These are phyloP conservation scores for Ustilago nuda DNA, from an alignment of 1,284 basidiomycete genomes.

Conservation along the genomic window DNA sequence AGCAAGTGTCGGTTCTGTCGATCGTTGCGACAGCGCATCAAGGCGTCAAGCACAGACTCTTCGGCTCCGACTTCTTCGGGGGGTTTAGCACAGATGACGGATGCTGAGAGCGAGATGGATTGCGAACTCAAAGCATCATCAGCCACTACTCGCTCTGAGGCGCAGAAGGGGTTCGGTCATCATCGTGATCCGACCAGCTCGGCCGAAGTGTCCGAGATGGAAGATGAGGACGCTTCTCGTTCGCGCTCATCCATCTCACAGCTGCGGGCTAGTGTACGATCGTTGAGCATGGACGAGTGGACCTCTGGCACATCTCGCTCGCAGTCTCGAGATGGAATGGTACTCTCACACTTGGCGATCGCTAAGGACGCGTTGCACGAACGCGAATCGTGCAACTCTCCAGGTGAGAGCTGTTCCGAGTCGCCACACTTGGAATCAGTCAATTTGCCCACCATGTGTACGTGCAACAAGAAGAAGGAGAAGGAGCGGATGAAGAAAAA, in stretches of 20 bases:
- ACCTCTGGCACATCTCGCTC: conserved; percentile 23
- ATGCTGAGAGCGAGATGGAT: conserved; percentile 30
- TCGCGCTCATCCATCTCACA: conserved; percentile 22
- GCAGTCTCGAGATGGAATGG: conserved; percentile 22
- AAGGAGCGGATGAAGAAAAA: conserved; percentile 50
- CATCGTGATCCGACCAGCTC: conserved; percentile 16
- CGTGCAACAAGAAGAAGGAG: conserved; percentile 53
- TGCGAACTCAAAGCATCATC: conserved; percentile 5
- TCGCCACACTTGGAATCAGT: conserved; percentile 25
- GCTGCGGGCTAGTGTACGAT: conserved; percentile 41
- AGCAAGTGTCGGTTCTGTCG: conserved; percentile 50
- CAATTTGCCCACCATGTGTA: conserved; percentile 29
- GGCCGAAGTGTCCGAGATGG: conserved; percentile 33
- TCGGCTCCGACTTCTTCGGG: conserved; percentile 32
- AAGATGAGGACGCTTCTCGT: conserved; percentile 26
- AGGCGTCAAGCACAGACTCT: conserved; percentile 18
- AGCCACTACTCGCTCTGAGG: neutral
- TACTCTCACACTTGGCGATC: conserved; percentile 16
- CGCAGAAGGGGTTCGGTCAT: neutral
- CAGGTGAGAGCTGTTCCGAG: conserved; percentile 44
- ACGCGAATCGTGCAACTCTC: conserved; percentile 45
- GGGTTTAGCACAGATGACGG: conserved; percentile 45
- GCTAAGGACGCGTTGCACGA: conserved; percentile 21
- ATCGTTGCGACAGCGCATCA: conserved; percentile 41
- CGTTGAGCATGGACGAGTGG: conserved; percentile 39